A percentile compares a stretch with the other conserved stretches of the same genome.
Evolutionary conservation across 768 basidiomycete genomes (phyloP).

Genomic region (Tricholoma hemisulphureum): DNA sequence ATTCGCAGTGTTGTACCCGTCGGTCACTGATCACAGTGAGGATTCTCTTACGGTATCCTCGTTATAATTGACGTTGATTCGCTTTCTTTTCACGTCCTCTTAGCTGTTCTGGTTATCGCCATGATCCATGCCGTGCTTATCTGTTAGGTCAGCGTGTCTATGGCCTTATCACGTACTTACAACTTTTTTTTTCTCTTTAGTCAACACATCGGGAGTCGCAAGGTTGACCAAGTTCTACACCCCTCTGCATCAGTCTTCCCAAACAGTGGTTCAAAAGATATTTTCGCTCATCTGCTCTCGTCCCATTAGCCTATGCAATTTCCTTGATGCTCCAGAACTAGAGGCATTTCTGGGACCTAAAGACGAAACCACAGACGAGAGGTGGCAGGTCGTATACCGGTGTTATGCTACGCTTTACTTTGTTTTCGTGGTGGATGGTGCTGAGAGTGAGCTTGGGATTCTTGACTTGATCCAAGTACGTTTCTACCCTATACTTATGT

Average conservation of each 20-base stretch:
- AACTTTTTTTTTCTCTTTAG: conserved; percentile 34
- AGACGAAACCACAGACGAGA: conserved; percentile 50
- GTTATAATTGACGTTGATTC: conserved; percentile 17
- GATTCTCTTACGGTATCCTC: conserved; percentile 16
- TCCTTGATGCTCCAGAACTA: conserved; percentile 89
- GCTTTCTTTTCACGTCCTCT: neutral
- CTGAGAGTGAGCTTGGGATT: conserved; percentile 95
- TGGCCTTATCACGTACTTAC: neutral
- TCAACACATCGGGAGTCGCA: conserved; percentile 90
- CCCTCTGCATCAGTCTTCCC: conserved; percentile 64
- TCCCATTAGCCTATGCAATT: conserved; percentile 86
- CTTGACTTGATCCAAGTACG: conserved; percentile 93
- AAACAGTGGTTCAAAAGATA: conserved; percentile 81
- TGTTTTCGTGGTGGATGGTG: conserved; percentile 93
- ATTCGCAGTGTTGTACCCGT: too few species aligned
- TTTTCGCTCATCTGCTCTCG: conserved; percentile 84
- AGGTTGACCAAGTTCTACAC: conserved; percentile 89
- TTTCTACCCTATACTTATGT: conserved; percentile 1
- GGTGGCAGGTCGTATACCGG: conserved; percentile 87
- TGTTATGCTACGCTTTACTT: conserved; percentile 97
- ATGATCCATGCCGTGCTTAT: conserved; percentile 90
- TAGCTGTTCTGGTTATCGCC: neutral
- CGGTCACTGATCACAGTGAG: too few species aligned
- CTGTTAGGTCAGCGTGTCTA: conserved; percentile 47
- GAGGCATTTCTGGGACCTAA: conserved; percentile 68